These are phyloP conservation scores for Sequoiadendron giganteum DNA, from an alignment of 75 land plant genomes.

Conservation along the genomic window DNA sequence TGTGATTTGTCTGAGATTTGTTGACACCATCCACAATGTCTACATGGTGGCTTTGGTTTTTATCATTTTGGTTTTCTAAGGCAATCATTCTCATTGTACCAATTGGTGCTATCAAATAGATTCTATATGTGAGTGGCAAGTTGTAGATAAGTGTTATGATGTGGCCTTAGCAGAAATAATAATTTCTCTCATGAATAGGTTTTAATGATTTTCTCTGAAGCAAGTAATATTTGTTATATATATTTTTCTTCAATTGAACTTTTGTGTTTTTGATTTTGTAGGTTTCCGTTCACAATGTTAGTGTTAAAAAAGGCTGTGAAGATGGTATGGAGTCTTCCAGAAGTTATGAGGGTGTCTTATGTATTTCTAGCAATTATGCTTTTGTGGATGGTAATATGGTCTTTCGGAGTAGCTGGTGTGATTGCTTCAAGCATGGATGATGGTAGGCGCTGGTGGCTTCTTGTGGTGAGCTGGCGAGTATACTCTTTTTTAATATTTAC, in stretches of 20 bases:
- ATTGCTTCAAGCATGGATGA: constrained; percentile 75
- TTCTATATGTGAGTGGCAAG: neutral
- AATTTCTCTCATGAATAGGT: neutral
- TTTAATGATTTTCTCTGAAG: neutral
- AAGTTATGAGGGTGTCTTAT: constrained; percentile 76
- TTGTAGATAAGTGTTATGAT: neutral
- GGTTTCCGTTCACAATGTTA: constrained; percentile 88
- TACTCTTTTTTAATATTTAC: constrained; percentile 22
- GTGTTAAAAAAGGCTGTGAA: constrained; percentile 82
- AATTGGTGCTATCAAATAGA: neutral
- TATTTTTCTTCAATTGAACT: neutral
- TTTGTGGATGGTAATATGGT: constrained; percentile 85
- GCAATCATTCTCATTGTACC: neutral
- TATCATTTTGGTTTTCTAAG: neutral
- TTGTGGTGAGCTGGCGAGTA: constrained; percentile 90
- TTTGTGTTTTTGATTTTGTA: constrained; percentile 10
- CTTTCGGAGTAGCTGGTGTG: constrained; percentile 86
- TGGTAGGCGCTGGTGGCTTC: constrained; percentile 78
- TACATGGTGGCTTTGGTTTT: neutral
- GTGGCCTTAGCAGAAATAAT: neutral
- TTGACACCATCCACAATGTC: neutral
- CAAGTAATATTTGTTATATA: neutral
- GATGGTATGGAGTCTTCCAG: constrained; percentile 75
- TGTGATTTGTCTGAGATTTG: neutral
- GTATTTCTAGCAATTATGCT: constrained; percentile 74